Percentiles rank a stretch among this genome's conserved stretches.
phyloP scores from a whole-genome alignment of 768 basidiomycete genomes.

The Agrocybe chaxingu region DNA sequence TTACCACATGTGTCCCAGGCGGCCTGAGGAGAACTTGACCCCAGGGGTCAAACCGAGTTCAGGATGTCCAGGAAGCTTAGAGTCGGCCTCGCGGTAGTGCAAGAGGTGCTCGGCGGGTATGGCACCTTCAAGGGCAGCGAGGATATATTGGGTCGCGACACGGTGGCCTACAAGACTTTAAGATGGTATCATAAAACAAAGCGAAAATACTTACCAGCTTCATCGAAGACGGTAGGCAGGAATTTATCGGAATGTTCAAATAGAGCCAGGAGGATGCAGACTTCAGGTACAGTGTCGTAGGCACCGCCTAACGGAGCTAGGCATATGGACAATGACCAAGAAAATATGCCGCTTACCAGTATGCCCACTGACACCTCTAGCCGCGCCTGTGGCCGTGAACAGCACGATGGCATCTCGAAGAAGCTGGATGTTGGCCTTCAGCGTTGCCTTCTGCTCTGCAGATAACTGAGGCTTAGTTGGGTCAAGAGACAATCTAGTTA shows the following conservation, averaged over 20 bases:
- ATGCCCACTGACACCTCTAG: constrained; percentile 84
- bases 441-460: constrained; percentile 52
- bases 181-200: not conserved
- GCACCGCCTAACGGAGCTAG: constrained; percentile 44
- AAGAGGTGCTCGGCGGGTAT: constrained; percentile 74
- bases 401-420: constrained; percentile 83
- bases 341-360: constrained; percentile 46
- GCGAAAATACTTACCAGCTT: constrained; percentile 58
- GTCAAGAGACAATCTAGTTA: constrained; percentile 65
- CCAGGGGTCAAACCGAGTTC: constrained; percentile 90
- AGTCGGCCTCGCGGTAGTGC: constrained; percentile 83
- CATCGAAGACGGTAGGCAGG: constrained; percentile 72
- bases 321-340: constrained; percentile 4
- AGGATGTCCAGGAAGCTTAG: constrained; percentile 86
- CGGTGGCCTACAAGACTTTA: constrained; percentile 60
- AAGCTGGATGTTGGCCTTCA: constrained; percentile 73
- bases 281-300: constrained; percentile 81
- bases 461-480: constrained; percentile 62
- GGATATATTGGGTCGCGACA: constrained; percentile 86
- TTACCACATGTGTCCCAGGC: constrained; percentile 86
- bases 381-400: constrained; percentile 84
- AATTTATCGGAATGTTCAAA: constrained; percentile 65
- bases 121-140: constrained; percentile 72
- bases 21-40: constrained; percentile 91
- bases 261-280: constrained; percentile 72